Conservation (phyloP, 2,329 filamentous ascomycete genomes). For the Talaromyces sp. region DNA sequence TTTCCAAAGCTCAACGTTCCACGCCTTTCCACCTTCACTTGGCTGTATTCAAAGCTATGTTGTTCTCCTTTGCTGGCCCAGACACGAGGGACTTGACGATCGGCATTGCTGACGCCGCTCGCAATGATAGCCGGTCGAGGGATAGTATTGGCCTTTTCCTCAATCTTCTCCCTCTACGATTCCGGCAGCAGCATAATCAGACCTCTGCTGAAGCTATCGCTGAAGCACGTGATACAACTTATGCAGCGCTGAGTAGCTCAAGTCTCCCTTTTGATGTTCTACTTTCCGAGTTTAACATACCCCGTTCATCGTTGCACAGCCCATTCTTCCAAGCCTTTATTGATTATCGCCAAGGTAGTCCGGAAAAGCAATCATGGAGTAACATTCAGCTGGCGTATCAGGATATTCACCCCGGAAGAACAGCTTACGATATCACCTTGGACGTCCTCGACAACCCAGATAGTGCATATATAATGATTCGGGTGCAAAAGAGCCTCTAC, state of each 20-base stretch:
- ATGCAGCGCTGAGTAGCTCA: conserved; percentile 35
- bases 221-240: conserved; percentile 21
- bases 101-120: conserved; percentile 46
- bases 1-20: too few species aligned
- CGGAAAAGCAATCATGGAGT: too few species aligned
- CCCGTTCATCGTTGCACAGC: not conserved
- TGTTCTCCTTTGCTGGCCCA: too few species aligned
- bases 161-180: conserved; percentile 47
- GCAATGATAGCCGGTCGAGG: conserved; percentile 28
- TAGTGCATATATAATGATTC: conserved; percentile 20
- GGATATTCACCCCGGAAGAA: too few species aligned
- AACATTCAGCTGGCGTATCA: too few species aligned
- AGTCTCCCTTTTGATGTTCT: conserved; percentile 15
- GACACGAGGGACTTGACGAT: too few species aligned
- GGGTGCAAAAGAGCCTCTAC: conserved; percentile 32
- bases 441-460: conserved; percentile 34
- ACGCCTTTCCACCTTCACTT: conserved; percentile 45
- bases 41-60: conserved; percentile 36
- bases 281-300: not conserved
- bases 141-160: conserved; percentile 47
- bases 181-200: conserved; percentile 23
- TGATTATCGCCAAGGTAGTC: not conserved
- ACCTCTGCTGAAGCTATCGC: conserved; percentile 30
- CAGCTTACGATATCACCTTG: conserved; percentile 32
- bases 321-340: not conserved